Base-by-base conservation (phyloP, 768 basidiomycete genomes). In the Pleurotus citrinopileatus region DNA sequence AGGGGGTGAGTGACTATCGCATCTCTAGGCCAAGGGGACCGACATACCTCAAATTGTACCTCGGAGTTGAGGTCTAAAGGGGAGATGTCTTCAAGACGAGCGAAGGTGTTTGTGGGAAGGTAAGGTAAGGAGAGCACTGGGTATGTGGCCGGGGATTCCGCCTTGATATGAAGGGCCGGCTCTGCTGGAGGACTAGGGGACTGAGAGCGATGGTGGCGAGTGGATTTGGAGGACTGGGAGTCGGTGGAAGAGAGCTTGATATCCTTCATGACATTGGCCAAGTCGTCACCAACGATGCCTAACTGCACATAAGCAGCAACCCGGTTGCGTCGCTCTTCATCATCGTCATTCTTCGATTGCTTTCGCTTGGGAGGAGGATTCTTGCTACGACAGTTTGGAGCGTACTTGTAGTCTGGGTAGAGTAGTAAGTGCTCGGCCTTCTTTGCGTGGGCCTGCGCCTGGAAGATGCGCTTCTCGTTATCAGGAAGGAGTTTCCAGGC, bases 401-500 rank as follows among this genome's bases (percentile, higher is more conserved):
- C 67, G 67, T 81, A 86, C 9, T 77, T 76, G 59, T 86, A 86
- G 56, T 73, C 69, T 12, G 84, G 83, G 57, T 84, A 76, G 48
- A 70, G 73, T 17, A 65, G 57, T 1, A 65, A 63, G 57, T 85
- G 84, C 29, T 75, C 72, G 2, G 67, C 54, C 60, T 84, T 83
- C 61, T 81, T 83, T 10, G 72, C 63, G 19, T 76, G 73, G 2
- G 84, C 82, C 63, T 71, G 76, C 55, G 68, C 64, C 25, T 73
- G 72, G 77, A 77, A 86, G n/a, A 71, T 58, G 42, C 70, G 66
- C 61, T 81, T 83, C 47, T 82, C 78, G 1, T 66, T 57, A 19
- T 78, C 77, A 1, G 81, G 65, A 55, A 85, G 69, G 37, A 69
- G 69, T 53, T 78, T 77, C 84, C 84, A 86, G 62, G 74, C 75